phyloP scores from a whole-genome alignment of 1,284 basidiomycete genomes.

The Moesziomyces sp. region DNA sequence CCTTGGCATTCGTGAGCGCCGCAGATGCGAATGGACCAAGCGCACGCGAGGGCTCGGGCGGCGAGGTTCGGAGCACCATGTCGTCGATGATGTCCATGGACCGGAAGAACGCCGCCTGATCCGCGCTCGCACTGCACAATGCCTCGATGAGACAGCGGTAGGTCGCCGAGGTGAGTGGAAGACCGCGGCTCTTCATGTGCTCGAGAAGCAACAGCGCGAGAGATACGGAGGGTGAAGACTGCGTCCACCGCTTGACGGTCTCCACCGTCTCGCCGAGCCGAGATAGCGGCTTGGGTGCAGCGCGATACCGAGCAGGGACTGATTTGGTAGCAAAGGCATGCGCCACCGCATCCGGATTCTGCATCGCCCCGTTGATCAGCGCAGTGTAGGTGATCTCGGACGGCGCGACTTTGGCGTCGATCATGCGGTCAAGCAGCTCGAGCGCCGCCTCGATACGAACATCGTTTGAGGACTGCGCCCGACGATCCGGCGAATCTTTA shows the following conservation, averaged over 20 bases:
- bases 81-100: conserved; percentile 42
- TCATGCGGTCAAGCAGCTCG: conserved; percentile 54
- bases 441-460: conserved; percentile 51
- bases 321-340: conserved; percentile 14
- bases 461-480: neutral
- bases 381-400: conserved; percentile 55
- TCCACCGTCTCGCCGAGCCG: conserved; percentile 16
- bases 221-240: conserved; percentile 22
- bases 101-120: conserved; percentile 34
- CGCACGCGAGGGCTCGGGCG: conserved; percentile 9
- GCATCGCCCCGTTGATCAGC: conserved; percentile 42
- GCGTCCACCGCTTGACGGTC: conserved; percentile 15
- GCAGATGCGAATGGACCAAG: conserved; percentile 22
- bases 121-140: conserved; percentile 22
- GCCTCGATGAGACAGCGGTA: conserved; percentile 42
- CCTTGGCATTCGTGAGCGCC: conserved; percentile 1
- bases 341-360: conserved; percentile 28
- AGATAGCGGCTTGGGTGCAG: conserved; percentile 13
- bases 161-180: conserved; percentile 26
- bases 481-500: conserved; percentile 4
- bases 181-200: conserved; percentile 26
- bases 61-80: conserved; percentile 19
- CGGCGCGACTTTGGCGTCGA: conserved; percentile 46
- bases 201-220: conserved; percentile 48
- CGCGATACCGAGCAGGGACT: conserved; percentile 17